Evolutionary conservation across 176 grass and related monocot genomes (phyloP).

Genomic region (Hordeum vulgare): DNA sequence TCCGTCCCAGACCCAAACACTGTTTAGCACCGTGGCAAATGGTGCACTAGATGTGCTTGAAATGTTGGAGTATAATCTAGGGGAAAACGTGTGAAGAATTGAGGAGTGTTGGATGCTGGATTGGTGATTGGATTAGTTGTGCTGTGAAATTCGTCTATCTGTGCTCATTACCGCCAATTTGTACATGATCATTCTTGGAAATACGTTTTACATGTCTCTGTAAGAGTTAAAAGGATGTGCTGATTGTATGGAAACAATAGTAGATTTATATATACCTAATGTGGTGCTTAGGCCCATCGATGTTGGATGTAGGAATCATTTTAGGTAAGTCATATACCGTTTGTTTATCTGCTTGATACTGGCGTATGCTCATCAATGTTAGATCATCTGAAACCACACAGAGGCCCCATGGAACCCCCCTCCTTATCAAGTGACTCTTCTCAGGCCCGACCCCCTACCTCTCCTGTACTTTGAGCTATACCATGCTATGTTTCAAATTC

Average conservation of each 20-base stretch:
- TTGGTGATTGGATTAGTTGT: not conserved
- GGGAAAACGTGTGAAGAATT: not conserved
- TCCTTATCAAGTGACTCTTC: too few relatives aligned
- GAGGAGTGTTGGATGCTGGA: not conserved
- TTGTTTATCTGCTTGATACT: not conserved
- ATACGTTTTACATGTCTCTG: not conserved
- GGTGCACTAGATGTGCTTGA: not conserved
- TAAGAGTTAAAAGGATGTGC: not conserved
- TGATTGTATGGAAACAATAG: not conserved
- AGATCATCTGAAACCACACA: not conserved
- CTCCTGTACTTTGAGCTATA: too few relatives aligned
- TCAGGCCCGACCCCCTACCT: too few relatives aligned
- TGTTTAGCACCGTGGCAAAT: too few relatives aligned
- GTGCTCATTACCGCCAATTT: not conserved
- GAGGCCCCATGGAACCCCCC: too few relatives aligned
- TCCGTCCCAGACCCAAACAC: not conserved
- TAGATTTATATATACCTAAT: not conserved
- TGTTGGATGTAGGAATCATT: not conserved
- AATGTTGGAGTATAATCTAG: not conserved
- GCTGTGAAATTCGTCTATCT: not conserved
- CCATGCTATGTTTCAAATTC: too few relatives aligned
- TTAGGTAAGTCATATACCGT: not conserved
- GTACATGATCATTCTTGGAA: not conserved
- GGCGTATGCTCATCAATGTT: too few relatives aligned
- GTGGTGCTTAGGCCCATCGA: not conserved